Conservation (phyloP, 1,139 yeast genomes). For the Kluyveromyces sp. region DNA sequence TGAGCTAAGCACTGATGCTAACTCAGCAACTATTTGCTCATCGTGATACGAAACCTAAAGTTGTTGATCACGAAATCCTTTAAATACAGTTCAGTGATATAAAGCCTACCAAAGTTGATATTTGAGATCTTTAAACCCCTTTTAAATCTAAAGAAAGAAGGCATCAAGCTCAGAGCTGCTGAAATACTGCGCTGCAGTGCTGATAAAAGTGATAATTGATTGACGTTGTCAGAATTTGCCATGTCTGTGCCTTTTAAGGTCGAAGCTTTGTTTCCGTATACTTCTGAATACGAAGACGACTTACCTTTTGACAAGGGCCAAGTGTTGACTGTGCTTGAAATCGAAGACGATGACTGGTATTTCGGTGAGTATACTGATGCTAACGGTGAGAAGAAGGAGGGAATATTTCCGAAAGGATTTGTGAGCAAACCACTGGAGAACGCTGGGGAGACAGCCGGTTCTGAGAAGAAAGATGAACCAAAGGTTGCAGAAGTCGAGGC, state of each 20-base stretch:
- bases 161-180: background rate
- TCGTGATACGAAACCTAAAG: background rate
- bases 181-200: background rate
- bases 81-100: background rate
- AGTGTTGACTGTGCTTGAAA: slow-evolving; percentile 59
- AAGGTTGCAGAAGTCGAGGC: background rate
- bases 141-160: background rate
- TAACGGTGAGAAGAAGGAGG: slow-evolving; percentile 40
- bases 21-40: background rate
- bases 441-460: background rate
- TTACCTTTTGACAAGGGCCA: slow-evolving; percentile 63
- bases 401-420: slow-evolving; percentile 85
- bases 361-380: slow-evolving; percentile 53
- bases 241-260: slow-evolving; percentile 54
- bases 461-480: background rate
- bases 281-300: slow-evolving; percentile 80
- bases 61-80: background rate
- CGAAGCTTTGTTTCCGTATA: slow-evolving; percentile 62
- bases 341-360: slow-evolving; percentile 91
- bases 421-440: slow-evolving; percentile 35
- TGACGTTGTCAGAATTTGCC: too few relatives aligned
- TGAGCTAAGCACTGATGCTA: background rate
- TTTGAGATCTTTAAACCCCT: background rate
- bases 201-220: background rate
- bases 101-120: background rate